Evolutionary conservation across 495 filamentous ascomycete species (phyloP).

Genomic region (Aspergillus asperescens): DNA sequence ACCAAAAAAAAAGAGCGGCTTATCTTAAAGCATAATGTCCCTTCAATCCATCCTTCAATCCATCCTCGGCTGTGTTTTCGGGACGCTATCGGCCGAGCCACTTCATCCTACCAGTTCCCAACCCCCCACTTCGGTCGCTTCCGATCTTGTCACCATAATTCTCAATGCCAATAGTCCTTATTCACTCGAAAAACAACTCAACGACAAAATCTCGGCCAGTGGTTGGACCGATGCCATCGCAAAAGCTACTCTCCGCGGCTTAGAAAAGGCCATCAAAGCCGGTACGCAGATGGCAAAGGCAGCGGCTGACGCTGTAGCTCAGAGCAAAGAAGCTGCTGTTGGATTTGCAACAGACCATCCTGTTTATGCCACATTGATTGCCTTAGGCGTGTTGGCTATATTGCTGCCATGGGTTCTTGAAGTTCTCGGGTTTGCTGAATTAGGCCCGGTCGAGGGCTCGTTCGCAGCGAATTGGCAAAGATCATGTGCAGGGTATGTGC

Average conservation of each 20-base stretch:
- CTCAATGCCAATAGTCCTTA: conserved; percentile 7
- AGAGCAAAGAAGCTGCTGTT: conserved; percentile 25
- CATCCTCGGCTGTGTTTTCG: conserved; percentile 2
- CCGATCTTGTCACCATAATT: conserved; percentile 15
- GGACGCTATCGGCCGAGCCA: background rate
- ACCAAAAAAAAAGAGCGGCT: too few relatives aligned
- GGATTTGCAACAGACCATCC: conserved; percentile 43
- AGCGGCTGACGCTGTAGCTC: conserved; percentile 30
- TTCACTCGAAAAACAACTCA: conserved; percentile 11
- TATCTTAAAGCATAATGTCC: too few relatives aligned
- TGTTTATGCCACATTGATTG: conserved; percentile 41
- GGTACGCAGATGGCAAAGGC: conserved; percentile 27
- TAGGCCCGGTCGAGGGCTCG: conserved; percentile 43
- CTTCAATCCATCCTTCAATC: background rate
- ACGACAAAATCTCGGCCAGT: conserved; percentile 10
- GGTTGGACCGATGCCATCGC: conserved; percentile 41
- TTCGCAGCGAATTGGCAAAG: conserved; percentile 45
- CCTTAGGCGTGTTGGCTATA: conserved; percentile 44
- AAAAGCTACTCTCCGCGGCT: conserved; percentile 26
- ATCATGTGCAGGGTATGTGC: conserved; percentile 40
- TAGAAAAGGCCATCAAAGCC: conserved; percentile 28
- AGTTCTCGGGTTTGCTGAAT: conserved; percentile 44
- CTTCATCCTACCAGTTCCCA: background rate
- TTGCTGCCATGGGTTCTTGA: conserved; percentile 42
- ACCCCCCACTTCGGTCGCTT: background rate